Base-by-base conservation (phyloP, 2,329 filamentous ascomycete species). In the Penicillium brasilianum region DNA sequence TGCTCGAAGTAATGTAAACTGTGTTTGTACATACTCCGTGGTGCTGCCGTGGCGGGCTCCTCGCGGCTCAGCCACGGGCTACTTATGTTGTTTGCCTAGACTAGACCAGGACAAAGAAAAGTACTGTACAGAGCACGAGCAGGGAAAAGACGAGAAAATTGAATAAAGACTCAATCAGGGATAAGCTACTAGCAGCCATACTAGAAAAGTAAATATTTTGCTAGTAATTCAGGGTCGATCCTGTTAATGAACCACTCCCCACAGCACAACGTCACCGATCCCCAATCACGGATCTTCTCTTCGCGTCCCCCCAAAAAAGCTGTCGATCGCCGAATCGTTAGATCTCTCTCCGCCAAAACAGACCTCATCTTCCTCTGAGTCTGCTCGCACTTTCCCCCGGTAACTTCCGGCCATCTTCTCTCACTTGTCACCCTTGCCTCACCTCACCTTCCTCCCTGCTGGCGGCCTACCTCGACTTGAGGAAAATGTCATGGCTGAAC, bases 401-500 rank as follows among this genome's bases (percentile, higher is more conserved):
- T 36, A 37, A 10, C n/a, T 22, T 6, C 28, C 18, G 30, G 20
- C 13, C 20, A 46, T 1, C n/a, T 28, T 32, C 25, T 10, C 37
- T 32, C 36, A 43, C 51, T 54, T 6, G 1, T 18, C 51, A 32
- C 18, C 22, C 22, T 22, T 7, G 3, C 30, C 34, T 55, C 41
- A 37, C 8, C 20, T 46, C 34, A 51, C 39, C 16, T 61, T 53
- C 32, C 55, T 53, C 52, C 30, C 28, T 4, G 28, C 28, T 30
- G 8, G 4, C 10, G 37, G 8, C 18, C 53, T n/a, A 9, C 53
- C 28, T 46, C 39, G 13, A 3, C 39, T 3, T 20, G 30, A 64
- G 59, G 61, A 74, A 79, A 76, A 80, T 80, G 78, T 75, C 73
- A 79, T 80, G 77, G 78, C 72, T 74, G 74, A 69, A 76, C 70